Conservation (phyloP, 257 asterid genomes). For the Fraxinus americana region DNA sequence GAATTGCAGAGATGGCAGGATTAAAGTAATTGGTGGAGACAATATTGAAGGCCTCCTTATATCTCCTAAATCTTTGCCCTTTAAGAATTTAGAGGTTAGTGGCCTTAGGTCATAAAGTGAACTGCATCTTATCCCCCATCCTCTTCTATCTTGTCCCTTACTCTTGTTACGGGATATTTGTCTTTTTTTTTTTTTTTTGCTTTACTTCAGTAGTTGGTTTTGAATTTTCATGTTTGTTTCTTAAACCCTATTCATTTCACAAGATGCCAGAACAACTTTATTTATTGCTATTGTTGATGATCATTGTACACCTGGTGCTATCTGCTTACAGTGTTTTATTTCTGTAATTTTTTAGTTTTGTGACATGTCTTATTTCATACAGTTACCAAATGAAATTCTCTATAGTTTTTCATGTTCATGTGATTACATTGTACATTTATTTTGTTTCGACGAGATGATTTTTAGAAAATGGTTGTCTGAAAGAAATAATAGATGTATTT, state of each 20-base stretch:
- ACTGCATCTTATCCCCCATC: conserved; percentile 6
- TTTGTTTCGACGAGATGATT: not conserved
- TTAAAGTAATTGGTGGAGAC: conserved; percentile 86
- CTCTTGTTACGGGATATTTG: not conserved
- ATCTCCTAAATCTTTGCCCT: conserved; percentile 78
- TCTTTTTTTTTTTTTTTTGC: not conserved
- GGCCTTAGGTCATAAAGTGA: conserved; percentile 8
- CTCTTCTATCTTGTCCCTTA: conserved; percentile 13
- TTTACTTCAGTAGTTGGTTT: conserved; percentile 1
- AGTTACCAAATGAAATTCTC: not conserved
- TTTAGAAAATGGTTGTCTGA: not conserved
- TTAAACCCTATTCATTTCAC: conserved; percentile 5
- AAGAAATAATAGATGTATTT: not conserved
- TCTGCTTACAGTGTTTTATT: conserved; percentile 1
- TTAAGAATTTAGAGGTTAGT: conserved; percentile 88
- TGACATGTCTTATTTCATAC: conserved; percentile 7
- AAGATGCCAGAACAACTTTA: conserved; percentile 3
- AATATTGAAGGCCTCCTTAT: conserved; percentile 82
- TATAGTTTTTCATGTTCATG: not conserved
- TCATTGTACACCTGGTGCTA: conserved; percentile 6
- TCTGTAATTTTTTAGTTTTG: not conserved
- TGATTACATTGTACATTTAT: not conserved
- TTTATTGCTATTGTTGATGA: conserved; percentile 9
- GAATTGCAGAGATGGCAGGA: conserved; percentile 85
- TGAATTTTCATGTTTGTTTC: conserved; percentile 3